A percentile compares a stretch with the other conserved stretches of the same genome.
These are phyloP conservation scores for Claviceps sp. DNA, from an alignment of 2,329 filamentous ascomycete genomes.

Conservation along the genomic window DNA sequence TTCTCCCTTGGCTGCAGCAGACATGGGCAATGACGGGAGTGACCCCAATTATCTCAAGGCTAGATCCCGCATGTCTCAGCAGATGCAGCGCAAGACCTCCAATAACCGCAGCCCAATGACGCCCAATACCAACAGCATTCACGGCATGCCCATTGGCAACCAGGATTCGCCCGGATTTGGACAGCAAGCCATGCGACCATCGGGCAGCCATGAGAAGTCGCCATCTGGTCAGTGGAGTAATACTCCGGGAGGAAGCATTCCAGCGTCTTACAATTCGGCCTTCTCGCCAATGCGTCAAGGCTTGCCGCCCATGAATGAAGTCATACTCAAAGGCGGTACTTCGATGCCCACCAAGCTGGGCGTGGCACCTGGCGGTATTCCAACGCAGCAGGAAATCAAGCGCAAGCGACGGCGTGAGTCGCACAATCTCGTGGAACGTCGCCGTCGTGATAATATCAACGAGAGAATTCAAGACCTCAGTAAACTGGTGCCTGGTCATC, in stretches of 20 bases:
- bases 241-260: conserved; percentile 62
- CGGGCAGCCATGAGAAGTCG: conserved; percentile 62
- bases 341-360: conserved; percentile 83
- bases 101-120: conserved; percentile 70
- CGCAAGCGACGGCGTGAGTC: conserved; percentile 81
- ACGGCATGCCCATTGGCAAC: conserved; percentile 52
- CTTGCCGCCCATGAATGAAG: conserved; percentile 71
- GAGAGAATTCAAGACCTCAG: conserved; percentile 95
- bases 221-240: conserved; percentile 84
- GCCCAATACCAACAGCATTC: conserved; percentile 69
- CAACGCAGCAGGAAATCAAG: conserved; percentile 78
- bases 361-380: conserved; percentile 37
- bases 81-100: conserved; percentile 60
- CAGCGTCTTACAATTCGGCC: conserved; percentile 79
- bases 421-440: conserved; percentile 90
- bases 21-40: conserved; percentile 34
- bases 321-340: conserved; percentile 74
- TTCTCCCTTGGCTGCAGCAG: conserved; percentile 28
- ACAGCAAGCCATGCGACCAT: conserved; percentile 64
- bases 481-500: conserved; percentile 79
- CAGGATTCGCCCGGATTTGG: conserved; percentile 60
- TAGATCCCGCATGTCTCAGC: conserved; percentile 46
- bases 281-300: conserved; percentile 66
- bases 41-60: conserved; percentile 48
- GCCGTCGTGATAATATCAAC: conserved; percentile 94